Conservation (phyloP, 2,329 filamentous ascomycete genomes). For the Boeremia exigua region DNA sequence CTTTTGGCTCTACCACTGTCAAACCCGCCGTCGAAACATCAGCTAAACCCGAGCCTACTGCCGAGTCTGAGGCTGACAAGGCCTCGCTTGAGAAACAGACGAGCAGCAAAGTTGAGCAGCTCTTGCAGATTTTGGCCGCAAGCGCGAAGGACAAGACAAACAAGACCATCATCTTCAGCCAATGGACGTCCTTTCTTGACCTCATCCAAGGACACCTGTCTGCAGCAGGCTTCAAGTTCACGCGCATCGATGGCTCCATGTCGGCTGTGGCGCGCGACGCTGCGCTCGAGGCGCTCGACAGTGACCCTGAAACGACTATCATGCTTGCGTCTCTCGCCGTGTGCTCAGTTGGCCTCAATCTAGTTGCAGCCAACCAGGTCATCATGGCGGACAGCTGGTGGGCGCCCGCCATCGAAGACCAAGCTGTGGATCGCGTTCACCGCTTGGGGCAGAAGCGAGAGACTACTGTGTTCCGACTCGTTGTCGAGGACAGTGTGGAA, state of each 20-base stretch:
- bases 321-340: slow-evolving; percentile 83
- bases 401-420: slow-evolving; percentile 89
- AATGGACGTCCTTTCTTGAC: slow-evolving; percentile 78
- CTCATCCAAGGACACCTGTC: slow-evolving; percentile 73
- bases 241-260: slow-evolving; percentile 84
- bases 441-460: slow-evolving; percentile 80
- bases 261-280: slow-evolving; percentile 71
- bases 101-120: slow-evolving; percentile 82
- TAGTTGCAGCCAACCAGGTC: slow-evolving; percentile 85
- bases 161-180: slow-evolving; percentile 76
- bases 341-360: slow-evolving; percentile 84
- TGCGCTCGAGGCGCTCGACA: slow-evolving; percentile 71
- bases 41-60: slow-evolving; percentile 24
- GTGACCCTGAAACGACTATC: slow-evolving; percentile 71
- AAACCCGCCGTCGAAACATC: slow-evolving; percentile 65
- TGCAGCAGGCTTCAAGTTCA: slow-evolving; percentile 66
- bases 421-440: slow-evolving; percentile 88
- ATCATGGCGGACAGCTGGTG: slow-evolving; percentile 88
- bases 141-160: slow-evolving; percentile 66
- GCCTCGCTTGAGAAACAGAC: slow-evolving; percentile 58
- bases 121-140: slow-evolving; percentile 76
- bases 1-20: slow-evolving; percentile 60
- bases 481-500: slow-evolving; percentile 82
- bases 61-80: slow-evolving; percentile 58
- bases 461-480: slow-evolving; percentile 79